Percentiles rank a stretch among this genome's conserved stretches.
phyloP scores from a whole-genome alignment of 2,329 filamentous ascomycete genomes.

The Davidsoniella neocaledoniae region DNA sequence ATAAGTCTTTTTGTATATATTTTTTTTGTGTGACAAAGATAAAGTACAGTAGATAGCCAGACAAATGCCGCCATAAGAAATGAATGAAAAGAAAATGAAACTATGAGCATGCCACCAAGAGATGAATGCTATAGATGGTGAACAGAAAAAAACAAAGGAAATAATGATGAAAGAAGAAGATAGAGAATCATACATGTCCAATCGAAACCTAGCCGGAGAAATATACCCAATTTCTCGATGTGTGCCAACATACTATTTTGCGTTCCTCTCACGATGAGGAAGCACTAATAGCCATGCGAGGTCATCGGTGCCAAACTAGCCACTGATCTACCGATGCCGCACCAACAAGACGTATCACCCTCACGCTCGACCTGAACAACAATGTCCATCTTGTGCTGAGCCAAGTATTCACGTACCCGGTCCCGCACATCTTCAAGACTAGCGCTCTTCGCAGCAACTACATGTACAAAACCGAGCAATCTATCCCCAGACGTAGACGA shows the following conservation, averaged over 20 bases:
- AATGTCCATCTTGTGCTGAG: constrained; percentile 57
- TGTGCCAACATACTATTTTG: no score
- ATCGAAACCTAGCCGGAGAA: no score
- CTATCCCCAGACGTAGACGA: constrained; percentile 22
- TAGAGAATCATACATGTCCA: background rate
- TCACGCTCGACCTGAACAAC: constrained; percentile 80
- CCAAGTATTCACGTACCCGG: constrained; percentile 55
- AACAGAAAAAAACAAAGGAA: background rate
- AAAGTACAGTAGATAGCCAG: no score
- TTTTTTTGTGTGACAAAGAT: no score
- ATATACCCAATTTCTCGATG: no score
- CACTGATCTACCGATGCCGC: constrained; percentile 24
- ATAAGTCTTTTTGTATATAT: no score
- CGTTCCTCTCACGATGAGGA: no score
- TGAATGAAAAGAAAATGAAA: no score
- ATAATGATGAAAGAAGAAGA: background rate
- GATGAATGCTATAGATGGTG: no score
- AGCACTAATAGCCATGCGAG: background rate
- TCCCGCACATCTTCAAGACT: constrained; percentile 71
- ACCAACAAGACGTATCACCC: constrained; percentile 52
- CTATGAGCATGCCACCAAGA: no score
- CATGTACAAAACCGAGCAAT: constrained; percentile 71
- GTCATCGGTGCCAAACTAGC: background rate
- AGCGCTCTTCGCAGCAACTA: constrained; percentile 55
- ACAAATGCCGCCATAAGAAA: no score